Conservation (phyloP, 371 early-diverging fungal species). For the Mycotypha africana region DNA sequence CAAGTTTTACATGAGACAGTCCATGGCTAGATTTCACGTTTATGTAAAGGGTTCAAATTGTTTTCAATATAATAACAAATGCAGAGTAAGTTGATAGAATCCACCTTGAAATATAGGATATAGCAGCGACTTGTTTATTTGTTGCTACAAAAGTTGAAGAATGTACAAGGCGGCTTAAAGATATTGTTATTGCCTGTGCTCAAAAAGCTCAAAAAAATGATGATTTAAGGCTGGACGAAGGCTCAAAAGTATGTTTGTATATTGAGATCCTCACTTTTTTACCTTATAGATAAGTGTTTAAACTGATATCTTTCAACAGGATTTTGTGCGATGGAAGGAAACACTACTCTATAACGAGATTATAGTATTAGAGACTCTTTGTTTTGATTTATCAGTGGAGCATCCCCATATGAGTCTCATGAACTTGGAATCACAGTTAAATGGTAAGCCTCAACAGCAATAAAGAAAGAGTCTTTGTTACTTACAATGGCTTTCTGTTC, state of each 20-base stretch:
- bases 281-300: no score
- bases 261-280: no score
- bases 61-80: no score
- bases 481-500: neutral
- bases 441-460: slow-evolving; percentile 19
- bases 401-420: slow-evolving; percentile 65
- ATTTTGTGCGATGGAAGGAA: slow-evolving; percentile 69
- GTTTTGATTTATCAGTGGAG: slow-evolving; percentile 73
- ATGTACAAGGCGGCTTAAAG: slow-evolving; percentile 55
- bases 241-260: slow-evolving; percentile 28
- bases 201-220: slow-evolving; percentile 62
- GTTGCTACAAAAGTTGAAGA: slow-evolving; percentile 83
- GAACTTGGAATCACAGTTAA: slow-evolving; percentile 28
- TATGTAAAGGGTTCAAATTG: no score
- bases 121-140: slow-evolving; percentile 71
- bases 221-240: slow-evolving; percentile 35
- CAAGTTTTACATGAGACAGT: slow-evolving; percentile 78
- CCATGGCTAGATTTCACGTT: slow-evolving; percentile 55
- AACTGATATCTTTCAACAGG: no score
- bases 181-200: slow-evolving; percentile 51
- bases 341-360: slow-evolving; percentile 65
- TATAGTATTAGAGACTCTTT: slow-evolving; percentile 61
- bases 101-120: slow-evolving; percentile 49
- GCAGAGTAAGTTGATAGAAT: no score
- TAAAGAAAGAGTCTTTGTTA: no score